Base-by-base conservation (phyloP, 495 filamentous ascomycete genomes). In the Trichocladium uniseriatum region DNA sequence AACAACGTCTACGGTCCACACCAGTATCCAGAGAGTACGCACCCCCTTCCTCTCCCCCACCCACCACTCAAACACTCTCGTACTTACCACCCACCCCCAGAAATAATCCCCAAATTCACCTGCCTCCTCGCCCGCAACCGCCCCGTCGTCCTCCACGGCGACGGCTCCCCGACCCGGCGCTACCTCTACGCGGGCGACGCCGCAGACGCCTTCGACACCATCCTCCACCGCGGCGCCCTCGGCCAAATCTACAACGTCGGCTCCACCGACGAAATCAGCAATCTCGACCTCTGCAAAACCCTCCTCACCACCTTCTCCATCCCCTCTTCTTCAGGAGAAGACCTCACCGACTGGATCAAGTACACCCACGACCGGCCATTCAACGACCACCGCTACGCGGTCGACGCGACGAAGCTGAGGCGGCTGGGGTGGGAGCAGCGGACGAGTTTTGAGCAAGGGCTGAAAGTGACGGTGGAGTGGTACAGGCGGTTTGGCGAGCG, bases 1-100 rank as follows among this genome's bases (percentile, higher is more conserved):
- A 89, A 88, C 70, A 89, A 89, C 54, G 81, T 89, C 20, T 88
- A 86, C 53, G 85, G 85, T 0, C 85, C 85, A 13, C 80, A 84
- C 60, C 85, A 88, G 59, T 89, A 78, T 55, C 84, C 84, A 1
- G 84, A 89, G 64, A 87, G 84, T 86, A 69, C 61, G 78, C 22
- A 19, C 18, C 1, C 16, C 38, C 37, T 11, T 43, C 38, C 38
- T 41, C 34, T 32, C 28, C 11, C 7, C 38, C 14, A 2, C 27
- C 14, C 52, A 14, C n/a, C 21, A 29, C 13, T 48, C 34, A 19
- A 24, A 42, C 48, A 24, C 19, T 1, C 16, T 24, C 19, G 19
- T 11, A 14, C 18, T 32, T 5, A 35, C 18, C n/a, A 15, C 3
- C 38, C 22, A 18, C 14, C 10, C 19, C 5, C 56, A 86, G 82